Base-by-base conservation (phyloP, 2,329 filamentous ascomycete species). In the Daldinia sp. region DNA sequence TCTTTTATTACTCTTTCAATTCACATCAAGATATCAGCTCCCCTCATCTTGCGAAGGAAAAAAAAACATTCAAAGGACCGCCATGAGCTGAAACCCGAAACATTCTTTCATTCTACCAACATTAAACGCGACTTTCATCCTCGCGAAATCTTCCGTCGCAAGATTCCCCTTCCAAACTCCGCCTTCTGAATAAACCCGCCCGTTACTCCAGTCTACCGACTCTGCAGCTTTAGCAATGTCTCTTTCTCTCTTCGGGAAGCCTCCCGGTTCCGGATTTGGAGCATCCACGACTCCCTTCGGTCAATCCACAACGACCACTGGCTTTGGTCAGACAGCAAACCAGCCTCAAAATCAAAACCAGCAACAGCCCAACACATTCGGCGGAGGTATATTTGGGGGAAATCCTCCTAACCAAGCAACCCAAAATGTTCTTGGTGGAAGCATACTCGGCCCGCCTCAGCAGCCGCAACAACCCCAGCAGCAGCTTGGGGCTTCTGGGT, bases 251-350 rank as follows among this genome's bases (percentile, higher is more conserved):
- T 76, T 77, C 39, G 73, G 73, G 12, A 57, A 64, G 60, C 63
- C 72, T 46, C 42, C 70, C 23, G 53, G 41, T 59, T 44, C 70
- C 23, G 53, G 44, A 56, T 13, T 68, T 71, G 26, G 67, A 63
- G 12, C 66, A 78, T 56, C 80, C 78, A 23, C 55, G 15, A 35
- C 15, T n/a, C 23, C 56, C 42, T 46, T 59, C 28, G 42, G 41
- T 15, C 55, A 58, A 33, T 37, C 56, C 28, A 48, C 56, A 23
- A 37, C 35, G 37, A 77, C 77, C 39, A 78, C 79, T 48, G 50
- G 84, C 5, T 85, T 86, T 67, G 82, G 82, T 42, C 78, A 78
- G 65, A 69, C 74, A 50, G 79, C 80, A 70, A 81, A 80, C 64
- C 82, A 84, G 62, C 79, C 81, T 68, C 76, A 76, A 58, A 60